Evolutionary conservation across 768 basidiomycete genomes (phyloP), one percentile per base, ranked within the genome.

Genomic region (Termitomyces sp.): DNA sequence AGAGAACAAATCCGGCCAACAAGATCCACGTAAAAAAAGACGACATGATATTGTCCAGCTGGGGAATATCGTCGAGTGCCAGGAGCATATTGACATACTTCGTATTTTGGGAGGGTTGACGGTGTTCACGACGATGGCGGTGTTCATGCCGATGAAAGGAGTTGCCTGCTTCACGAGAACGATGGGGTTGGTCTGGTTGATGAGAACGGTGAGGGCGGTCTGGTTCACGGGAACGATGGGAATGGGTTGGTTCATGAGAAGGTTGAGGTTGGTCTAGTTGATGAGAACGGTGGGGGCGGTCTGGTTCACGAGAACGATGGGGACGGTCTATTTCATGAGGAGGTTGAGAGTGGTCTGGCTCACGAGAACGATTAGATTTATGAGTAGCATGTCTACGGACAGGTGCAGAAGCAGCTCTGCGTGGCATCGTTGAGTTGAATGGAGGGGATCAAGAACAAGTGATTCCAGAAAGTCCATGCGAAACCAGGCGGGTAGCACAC

Each of bases 11-110:
- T 7, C 83, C 83, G 9, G 83, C 83, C 22, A 85, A 69, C 49
- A 85, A 61, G 52, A 85, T 75, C 84, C 84, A 85, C 9, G 80
- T 84, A 59, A 81, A 85, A 68, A 85, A 84, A 7, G 73, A 73
- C 2, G 80, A 76, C n/a, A 77, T 63, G 13, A 82, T 52, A 52
- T 83, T 82, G 63, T 78, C 72, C 39, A 77, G 20, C 3, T 66
- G 59, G 16, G 82, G 80, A 41, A 85, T 84, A 35, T 69, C 73
- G 59, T 85, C 84, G 20, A 84, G 66, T 5, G 82, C 84, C 32
- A 85, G 75, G 23, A 85, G 72, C 83, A 85, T 85, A 50, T 76
- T 78, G 58, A 84, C 74, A 59, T 85, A 85, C 31, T 74, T 75
- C 2, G 83, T 82, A 54, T 78, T 72, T 58, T 73, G 73, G 45